phyloP scores from a whole-genome alignment of 495 filamentous ascomycete species.

The Thozetella sp. region DNA sequence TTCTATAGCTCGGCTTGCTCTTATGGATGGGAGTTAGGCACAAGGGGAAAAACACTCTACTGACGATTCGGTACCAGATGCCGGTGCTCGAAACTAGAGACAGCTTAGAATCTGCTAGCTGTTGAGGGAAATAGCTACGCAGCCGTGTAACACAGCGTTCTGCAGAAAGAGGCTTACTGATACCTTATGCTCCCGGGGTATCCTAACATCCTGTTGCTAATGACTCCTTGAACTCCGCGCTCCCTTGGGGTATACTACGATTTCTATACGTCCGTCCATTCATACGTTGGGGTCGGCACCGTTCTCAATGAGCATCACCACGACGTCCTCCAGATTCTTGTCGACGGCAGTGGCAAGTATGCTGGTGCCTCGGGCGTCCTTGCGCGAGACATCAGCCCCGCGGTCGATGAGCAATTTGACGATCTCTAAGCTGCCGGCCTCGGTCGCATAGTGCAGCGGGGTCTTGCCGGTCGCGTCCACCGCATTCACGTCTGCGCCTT shows the following conservation, averaged over 20 bases:
- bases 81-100: too few relatives aligned
- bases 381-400: slow-evolving; percentile 18
- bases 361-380: slow-evolving; percentile 18
- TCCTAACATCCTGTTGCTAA: too few relatives aligned
- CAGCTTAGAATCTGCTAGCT: too few relatives aligned
- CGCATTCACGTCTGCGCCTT: slow-evolving; percentile 26
- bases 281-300: slow-evolving; percentile 24
- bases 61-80: too few relatives aligned
- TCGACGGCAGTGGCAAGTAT: slow-evolving; percentile 21
- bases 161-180: too few relatives aligned
- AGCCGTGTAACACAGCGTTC: too few relatives aligned
- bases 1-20: too few relatives aligned
- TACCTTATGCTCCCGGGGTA: too few relatives aligned
- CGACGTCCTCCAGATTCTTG: slow-evolving; percentile 27
- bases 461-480: slow-evolving; percentile 28
- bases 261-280: not conserved
- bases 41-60: too few relatives aligned
- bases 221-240: too few relatives aligned
- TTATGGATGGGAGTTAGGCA: too few relatives aligned
- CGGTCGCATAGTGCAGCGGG: slow-evolving; percentile 25
- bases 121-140: too few relatives aligned
- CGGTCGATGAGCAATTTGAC: slow-evolving; percentile 17
- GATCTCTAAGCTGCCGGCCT: slow-evolving; percentile 18
- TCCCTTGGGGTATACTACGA: not conserved
- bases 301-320: slow-evolving; percentile 22